phyloP scores from a whole-genome alignment of 345 rosid genomes.

The Lagerstroemia speciosa region DNA sequence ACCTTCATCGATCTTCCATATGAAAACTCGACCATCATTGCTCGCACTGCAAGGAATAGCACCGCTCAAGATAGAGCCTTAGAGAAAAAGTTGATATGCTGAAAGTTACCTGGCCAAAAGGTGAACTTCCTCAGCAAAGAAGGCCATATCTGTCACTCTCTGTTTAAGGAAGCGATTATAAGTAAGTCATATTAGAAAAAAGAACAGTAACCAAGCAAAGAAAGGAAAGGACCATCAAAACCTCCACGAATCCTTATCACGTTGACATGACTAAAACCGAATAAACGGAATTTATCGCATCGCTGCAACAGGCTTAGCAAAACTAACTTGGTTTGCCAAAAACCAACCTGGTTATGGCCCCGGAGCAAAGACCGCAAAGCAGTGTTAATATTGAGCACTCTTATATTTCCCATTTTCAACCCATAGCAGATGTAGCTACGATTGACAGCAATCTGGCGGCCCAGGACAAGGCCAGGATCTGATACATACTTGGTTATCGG shows the following conservation, averaged over 20 bases:
- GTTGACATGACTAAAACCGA: not conserved
- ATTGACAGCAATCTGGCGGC: conserved; percentile 75
- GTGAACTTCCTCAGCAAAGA: too few species aligned
- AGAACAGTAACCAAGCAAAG: not conserved
- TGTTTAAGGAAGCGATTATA: too few species aligned
- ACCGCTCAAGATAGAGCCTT: not conserved
- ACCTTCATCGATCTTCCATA: conserved; percentile 61
- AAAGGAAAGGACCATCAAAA: not conserved
- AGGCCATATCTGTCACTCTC: conserved; percentile 8
- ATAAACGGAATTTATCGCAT: not conserved
- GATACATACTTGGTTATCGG: conserved; percentile 66
- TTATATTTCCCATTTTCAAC: conserved; percentile 61
- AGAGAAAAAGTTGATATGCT: not conserved
- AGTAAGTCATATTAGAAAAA: too few species aligned
- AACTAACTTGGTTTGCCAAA: not conserved
- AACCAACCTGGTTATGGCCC: conserved; percentile 53
- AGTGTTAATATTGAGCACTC: conserved; percentile 65
- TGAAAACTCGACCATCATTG: conserved; percentile 44
- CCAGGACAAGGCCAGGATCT: conserved; percentile 59
- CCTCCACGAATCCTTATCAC: not conserved
- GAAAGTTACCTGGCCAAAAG: conserved; percentile 56
- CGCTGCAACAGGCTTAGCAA: not conserved
- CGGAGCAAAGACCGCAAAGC: conserved; percentile 69
- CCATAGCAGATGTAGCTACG: conserved; percentile 69
- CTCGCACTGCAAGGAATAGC: conserved; percentile 41